Conservation (phyloP, 805 yeast species). For the Candida ficus region DNA sequence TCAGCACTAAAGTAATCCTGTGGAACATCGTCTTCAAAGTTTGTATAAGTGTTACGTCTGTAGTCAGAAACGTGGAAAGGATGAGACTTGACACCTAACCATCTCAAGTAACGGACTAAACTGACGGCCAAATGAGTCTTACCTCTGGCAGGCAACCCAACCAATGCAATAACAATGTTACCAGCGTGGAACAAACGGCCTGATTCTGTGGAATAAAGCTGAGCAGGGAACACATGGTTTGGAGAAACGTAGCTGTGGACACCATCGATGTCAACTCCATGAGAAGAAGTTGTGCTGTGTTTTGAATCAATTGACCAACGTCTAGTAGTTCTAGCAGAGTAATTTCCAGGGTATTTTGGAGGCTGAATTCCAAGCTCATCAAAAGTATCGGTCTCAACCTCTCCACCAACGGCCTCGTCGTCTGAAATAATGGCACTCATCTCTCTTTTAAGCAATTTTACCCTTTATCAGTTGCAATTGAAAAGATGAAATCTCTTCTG, state of each 20-base stretch:
- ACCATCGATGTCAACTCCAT: conserved; percentile 46
- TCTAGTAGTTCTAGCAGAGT: conserved; percentile 49
- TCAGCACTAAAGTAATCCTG: conserved; percentile 62
- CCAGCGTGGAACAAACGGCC: conserved; percentile 97
- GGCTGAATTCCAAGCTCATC: conserved; percentile 29
- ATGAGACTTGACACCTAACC: conserved; percentile 94
- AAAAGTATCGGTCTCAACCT: neutral
- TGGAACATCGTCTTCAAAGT: conserved; percentile 46
- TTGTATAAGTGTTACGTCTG: conserved; percentile 45
- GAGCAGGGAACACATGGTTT: conserved; percentile 81
- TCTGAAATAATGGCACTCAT: conserved; percentile 31
- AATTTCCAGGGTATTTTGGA: conserved; percentile 43
- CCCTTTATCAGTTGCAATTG: neutral
- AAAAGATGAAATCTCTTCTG: neutral
- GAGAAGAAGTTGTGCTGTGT: conserved; percentile 10
- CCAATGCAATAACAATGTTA: conserved; percentile 78
- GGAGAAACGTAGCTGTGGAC: conserved; percentile 63
- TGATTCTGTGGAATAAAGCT: conserved; percentile 84
- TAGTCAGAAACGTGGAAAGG: conserved; percentile 91
- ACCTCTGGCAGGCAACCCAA: conserved; percentile 94
- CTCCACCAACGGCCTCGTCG: conserved; percentile 19
- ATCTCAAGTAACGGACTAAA: conserved; percentile 83
- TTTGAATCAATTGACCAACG: conserved; percentile 37
- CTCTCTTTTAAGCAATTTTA: neutral
- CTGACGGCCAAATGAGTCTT: conserved; percentile 92